Evolutionary conservation across 441 rosid species (phyloP).

Genomic region (Populus hybrid): DNA sequence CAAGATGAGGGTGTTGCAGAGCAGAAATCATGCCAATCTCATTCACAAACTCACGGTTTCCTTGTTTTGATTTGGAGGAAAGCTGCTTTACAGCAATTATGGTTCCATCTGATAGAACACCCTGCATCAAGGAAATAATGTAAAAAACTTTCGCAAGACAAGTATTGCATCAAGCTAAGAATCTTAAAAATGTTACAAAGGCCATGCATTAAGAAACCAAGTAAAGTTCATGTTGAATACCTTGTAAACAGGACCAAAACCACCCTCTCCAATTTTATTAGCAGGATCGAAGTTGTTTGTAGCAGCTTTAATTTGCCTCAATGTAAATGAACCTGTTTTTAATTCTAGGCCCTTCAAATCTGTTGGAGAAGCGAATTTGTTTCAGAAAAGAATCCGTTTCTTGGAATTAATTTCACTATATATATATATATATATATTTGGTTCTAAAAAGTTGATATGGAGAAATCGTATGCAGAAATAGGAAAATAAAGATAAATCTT

Average conservation of each 20-base stretch:
- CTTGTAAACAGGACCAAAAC: conserved; percentile 53
- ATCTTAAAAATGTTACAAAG: no score
- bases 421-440: no score
- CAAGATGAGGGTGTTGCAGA: conserved; percentile 46
- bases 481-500: no score
- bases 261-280: conserved; percentile 55
- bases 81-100: conserved; percentile 51
- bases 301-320: conserved; percentile 43
- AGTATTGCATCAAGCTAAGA: no score
- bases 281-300: conserved; percentile 36
- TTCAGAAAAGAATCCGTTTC: neutral
- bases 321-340: conserved; percentile 33
- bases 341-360: conserved; percentile 32
- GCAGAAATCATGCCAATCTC: conserved; percentile 49
- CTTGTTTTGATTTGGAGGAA: conserved; percentile 53
- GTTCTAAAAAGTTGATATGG: no score
- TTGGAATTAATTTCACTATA: neutral
- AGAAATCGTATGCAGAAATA: no score
- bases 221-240: conserved; percentile 7
- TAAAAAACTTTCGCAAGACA: no score
- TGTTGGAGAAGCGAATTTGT: conserved; percentile 5
- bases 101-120: conserved; percentile 43
- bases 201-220: neutral
- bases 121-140: conserved; percentile 25
- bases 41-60: conserved; percentile 48